A percentile compares a stretch with the other conserved stretches of the same genome.
Evolutionary conservation across 371 early-diverging fungal genomes (phyloP).

Genomic region (Rhizopus stolonifer): DNA sequence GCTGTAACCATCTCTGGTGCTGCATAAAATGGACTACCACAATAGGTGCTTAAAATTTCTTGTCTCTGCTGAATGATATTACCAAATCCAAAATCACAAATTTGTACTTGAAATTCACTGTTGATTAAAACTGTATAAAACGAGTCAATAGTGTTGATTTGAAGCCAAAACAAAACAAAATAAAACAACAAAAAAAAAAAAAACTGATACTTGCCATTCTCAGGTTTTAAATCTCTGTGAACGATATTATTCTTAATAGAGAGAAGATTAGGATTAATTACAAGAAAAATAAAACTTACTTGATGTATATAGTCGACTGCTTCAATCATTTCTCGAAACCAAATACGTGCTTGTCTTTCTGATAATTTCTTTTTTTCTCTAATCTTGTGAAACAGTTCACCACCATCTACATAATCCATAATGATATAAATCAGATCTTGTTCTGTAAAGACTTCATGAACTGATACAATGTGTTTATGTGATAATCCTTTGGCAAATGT

Average conservation of each 20-base stretch:
- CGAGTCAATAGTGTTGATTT: too few species aligned
- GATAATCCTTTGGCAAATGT: conserved; percentile 60
- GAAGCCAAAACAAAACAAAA: too few species aligned
- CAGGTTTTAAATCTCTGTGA: conserved; percentile 91
- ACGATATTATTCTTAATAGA: conserved; percentile 74
- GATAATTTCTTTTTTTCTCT: conserved; percentile 81
- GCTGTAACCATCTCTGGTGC: conserved; percentile 84
- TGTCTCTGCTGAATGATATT: conserved; percentile 72
- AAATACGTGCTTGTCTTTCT: conserved; percentile 82
- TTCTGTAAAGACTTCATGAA: conserved; percentile 88
- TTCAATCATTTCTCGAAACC: conserved; percentile 94
- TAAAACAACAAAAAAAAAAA: too few species aligned
- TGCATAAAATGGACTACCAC: conserved; percentile 92
- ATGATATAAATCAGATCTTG: conserved; percentile 86
- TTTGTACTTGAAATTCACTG: conserved; percentile 61
- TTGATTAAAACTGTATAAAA: conserved; percentile 65
- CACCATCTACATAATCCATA: conserved; percentile 95
- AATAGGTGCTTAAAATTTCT: conserved; percentile 87
- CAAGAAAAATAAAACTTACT: conserved; percentile 21
- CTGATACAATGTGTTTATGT: conserved; percentile 83
- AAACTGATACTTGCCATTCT: conserved; percentile 56
- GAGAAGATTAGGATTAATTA: not conserved
- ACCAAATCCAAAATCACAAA: conserved; percentile 97
- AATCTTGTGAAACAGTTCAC: conserved; percentile 95
- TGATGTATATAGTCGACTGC: conserved; percentile 94